Percentiles rank a stretch among this genome's conserved stretches.
These are phyloP conservation scores for Macaranga tanarius DNA, from an alignment of 441 rosid species.

Conservation along the genomic window DNA sequence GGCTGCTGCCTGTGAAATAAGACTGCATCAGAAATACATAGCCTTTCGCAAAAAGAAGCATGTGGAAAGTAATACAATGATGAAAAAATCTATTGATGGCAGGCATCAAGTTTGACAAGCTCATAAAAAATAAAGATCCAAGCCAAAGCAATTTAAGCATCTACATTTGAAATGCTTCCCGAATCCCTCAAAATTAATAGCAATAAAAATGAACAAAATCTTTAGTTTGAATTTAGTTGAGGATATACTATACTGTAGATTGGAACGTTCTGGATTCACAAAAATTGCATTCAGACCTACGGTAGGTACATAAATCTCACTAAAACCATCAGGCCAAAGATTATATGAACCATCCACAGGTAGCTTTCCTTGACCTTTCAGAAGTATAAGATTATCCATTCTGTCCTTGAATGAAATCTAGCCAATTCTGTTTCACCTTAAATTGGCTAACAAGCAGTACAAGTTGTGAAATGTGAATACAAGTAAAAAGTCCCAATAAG, in stretches of 20 bases:
- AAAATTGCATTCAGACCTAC: background rate
- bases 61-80: background rate
- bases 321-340: background rate
- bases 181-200: background rate
- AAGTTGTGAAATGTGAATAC: slow-evolving; percentile 7
- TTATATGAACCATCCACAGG: background rate
- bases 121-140: background rate
- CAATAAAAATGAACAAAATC: background rate
- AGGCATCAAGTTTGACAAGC: background rate
- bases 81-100: background rate
- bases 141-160: background rate
- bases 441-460: background rate
- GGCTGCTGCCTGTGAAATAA: slow-evolving; percentile 70
- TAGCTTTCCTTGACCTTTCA: background rate
- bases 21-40: slow-evolving; percentile 27
- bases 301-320: background rate
- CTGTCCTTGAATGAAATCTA: background rate
- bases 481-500: no score
- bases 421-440: background rate
- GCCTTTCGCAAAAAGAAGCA: slow-evolving; percentile 13
- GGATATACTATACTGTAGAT: background rate
- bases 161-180: background rate
- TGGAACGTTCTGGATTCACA: background rate
- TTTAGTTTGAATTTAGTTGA: background rate
- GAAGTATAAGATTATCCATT: background rate